Evolutionary conservation across 2,329 filamentous ascomycete genomes (phyloP).

Genomic region (Malbranchea zuffiana): DNA sequence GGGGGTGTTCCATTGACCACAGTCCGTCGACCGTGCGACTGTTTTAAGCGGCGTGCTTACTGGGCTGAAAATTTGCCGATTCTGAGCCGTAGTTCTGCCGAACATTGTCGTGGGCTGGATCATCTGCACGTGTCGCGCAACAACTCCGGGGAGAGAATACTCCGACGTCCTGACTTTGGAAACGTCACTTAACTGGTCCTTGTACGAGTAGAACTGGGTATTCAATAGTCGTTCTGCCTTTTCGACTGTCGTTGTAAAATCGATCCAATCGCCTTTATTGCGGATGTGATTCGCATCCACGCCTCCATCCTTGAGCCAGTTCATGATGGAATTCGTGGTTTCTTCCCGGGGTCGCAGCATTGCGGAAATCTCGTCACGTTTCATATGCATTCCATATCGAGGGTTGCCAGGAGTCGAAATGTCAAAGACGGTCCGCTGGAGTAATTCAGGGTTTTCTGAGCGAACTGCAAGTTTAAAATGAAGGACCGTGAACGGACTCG

Average conservation of each 20-base stretch:
- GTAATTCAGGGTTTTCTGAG: constrained; percentile 39
- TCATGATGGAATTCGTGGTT: constrained; percentile 40
- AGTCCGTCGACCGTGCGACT: constrained; percentile 19
- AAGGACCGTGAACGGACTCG: constrained; percentile 31
- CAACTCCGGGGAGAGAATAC: constrained; percentile 50
- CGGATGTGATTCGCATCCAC: constrained; percentile 38
- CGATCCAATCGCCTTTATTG: constrained; percentile 51
- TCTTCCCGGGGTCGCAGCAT: constrained; percentile 43
- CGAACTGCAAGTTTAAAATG: constrained; percentile 41
- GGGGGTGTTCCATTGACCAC: constrained; percentile 36
- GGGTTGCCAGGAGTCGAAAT: constrained; percentile 51
- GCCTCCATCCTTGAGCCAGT: constrained; percentile 46
- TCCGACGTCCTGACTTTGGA: constrained; percentile 43
- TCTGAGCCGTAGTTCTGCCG: constrained; percentile 22
- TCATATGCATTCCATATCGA: constrained; percentile 52
- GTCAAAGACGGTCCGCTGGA: constrained; percentile 50
- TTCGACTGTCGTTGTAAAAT: constrained; percentile 31
- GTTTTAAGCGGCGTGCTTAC: constrained; percentile 12
- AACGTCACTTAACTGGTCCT: constrained; percentile 4
- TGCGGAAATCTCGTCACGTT: constrained; percentile 46
- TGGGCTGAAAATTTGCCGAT: constrained; percentile 25
- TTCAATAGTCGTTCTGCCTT: constrained; percentile 11
- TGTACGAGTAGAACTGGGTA: constrained; percentile 10
- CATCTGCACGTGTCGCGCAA: constrained; percentile 48
- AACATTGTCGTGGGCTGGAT: constrained; percentile 58